Conservation (phyloP, 2,329 filamentous ascomycete species). For the Gnomoniopsis sp. region DNA sequence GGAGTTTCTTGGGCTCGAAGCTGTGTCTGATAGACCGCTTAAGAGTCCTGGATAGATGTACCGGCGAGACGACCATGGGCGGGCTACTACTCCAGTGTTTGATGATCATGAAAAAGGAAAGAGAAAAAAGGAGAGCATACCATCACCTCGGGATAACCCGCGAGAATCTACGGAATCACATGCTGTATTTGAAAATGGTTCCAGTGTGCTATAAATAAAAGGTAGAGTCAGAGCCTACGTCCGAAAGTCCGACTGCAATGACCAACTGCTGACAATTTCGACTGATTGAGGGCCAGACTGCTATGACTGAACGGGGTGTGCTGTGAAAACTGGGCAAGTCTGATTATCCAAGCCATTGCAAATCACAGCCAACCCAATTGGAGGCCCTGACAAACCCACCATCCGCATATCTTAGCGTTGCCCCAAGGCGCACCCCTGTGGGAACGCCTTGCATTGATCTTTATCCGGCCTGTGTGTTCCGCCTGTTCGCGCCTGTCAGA, state of each 20-base stretch:
- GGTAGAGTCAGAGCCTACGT: background rate
- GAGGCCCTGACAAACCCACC: background rate
- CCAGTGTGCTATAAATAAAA: too few species aligned
- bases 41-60: background rate
- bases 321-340: too few species aligned
- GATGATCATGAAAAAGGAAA: background rate
- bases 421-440: background rate
- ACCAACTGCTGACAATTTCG: conserved; percentile 5
- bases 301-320: too few species aligned
- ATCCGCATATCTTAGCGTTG: background rate
- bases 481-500: too few species aligned
- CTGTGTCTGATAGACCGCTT: background rate
- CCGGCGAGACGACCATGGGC: background rate
- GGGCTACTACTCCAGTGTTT: background rate
- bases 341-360: conserved; percentile 14
- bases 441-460: background rate
- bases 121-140: background rate
- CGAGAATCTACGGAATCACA: background rate
- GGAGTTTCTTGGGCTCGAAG: background rate
- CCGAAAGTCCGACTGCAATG: background rate
- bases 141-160: background rate
- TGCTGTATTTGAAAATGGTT: background rate
- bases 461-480: background rate
- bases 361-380: conserved; percentile 14
- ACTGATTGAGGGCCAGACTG: too few species aligned